Evolutionary conservation across 73 alveolate genomes (phyloP), one percentile per base, ranked within the genome.

Genomic region (Paramecium octaurelia): DNA sequence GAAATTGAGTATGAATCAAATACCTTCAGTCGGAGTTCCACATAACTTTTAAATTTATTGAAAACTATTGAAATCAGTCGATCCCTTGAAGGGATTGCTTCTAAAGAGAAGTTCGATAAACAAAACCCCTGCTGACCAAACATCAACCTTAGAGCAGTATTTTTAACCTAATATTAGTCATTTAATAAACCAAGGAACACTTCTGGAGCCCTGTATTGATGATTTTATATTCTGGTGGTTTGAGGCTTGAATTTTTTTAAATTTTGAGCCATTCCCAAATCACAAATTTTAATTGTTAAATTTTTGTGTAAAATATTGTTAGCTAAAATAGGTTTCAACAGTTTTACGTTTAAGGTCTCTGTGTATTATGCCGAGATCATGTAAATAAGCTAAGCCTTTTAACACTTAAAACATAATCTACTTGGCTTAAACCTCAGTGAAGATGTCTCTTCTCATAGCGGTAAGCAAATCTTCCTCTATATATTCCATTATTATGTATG

Each of bases 241-340:
- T 64, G 84, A 31, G 46, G 42, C 46, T 64, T 64, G 21, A 12
- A 10, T 27, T 27, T 27, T 31, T 34, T 31, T 64, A 64, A 64
- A 64, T 64, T 27, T 64, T 64, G 42, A 27, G 84, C 84, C 84
- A 64, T 64, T 64, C 84, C 84, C 42, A 64, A 64, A 64, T 64
- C 84, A 64, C 84, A 64, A 64, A 64, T 27, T 34, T 64, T 64
- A 64, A 64, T 64, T 27, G 42, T 31, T 27, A 34, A 31, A 34
- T 64, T 64, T 64, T 27, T 31, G 42, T 34, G 42, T 64, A 64
- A 34, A 27, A 64, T 64, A 64, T 64, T 64, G 48, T 64, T 64
- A 64, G 84, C 84, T 64, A 64, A 27, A 64, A 64, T 64, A 54
- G 31, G 18, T 23, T 54, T 27, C 9, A 34, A 64, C 20, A 12